Percentiles rank a stretch among this genome's conserved stretches.
These are phyloP conservation scores for Mycena alexandri DNA, from an alignment of 768 basidiomycete genomes.

Conservation along the genomic window DNA sequence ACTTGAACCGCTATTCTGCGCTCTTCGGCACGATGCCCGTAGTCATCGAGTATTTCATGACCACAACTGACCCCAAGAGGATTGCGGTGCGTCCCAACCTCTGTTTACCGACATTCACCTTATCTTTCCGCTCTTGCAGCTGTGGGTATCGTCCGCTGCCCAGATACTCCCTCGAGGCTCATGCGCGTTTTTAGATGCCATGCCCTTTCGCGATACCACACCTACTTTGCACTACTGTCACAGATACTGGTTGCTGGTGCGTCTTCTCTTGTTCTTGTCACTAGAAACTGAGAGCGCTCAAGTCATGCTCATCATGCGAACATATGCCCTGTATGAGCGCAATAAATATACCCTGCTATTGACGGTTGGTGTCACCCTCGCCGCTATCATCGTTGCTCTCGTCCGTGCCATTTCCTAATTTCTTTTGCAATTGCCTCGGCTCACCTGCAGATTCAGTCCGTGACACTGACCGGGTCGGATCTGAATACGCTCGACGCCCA, in stretches of 20 bases:
- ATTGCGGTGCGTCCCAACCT: neutral
- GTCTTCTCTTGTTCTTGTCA: neutral
- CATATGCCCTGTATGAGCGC: conserved; percentile 34
- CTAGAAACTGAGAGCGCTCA: neutral
- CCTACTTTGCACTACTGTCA: conserved; percentile 24
- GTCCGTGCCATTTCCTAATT: neutral
- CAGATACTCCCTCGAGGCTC: neutral
- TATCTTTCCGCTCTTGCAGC: neutral
- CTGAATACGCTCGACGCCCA: neutral
- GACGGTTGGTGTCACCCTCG: conserved; percentile 15
- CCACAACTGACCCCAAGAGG: conserved; percentile 22
- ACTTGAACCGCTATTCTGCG: conserved; percentile 42
- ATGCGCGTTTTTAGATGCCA: conserved; percentile 4
- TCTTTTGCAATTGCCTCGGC: neutral
- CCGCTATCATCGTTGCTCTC: conserved; percentile 4
- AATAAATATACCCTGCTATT: conserved; percentile 22
- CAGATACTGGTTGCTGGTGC: conserved; percentile 28
- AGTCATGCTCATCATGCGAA: conserved; percentile 34
- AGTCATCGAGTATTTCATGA: conserved; percentile 21
- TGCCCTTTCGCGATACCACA: conserved; percentile 13
- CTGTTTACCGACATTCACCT: neutral
- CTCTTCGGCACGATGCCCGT: conserved; percentile 39
- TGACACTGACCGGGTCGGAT: neutral
- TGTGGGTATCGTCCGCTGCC: neutral
- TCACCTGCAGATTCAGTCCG: neutral